Percentiles rank a stretch among this genome's conserved stretches.
phyloP scores from a whole-genome alignment of 805 yeast species.

The Vanderwaltozyma yarrowii region DNA sequence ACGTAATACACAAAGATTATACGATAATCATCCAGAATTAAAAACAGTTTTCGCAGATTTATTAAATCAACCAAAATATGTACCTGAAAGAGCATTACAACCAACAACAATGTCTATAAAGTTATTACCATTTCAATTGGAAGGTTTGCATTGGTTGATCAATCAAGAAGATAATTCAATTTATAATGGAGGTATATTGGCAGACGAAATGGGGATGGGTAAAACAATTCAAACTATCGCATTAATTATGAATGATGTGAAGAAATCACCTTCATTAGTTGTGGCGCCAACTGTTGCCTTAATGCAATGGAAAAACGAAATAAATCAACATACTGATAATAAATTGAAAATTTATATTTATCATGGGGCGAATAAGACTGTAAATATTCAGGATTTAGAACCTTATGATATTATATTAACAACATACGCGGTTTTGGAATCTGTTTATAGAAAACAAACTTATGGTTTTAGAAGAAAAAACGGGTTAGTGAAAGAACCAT shows the following conservation, averaged over 20 bases:
- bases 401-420: constrained; percentile 69
- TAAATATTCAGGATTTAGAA: constrained; percentile 43
- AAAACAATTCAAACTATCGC: constrained; percentile 96
- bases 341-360: constrained; percentile 56
- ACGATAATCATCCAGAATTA: constrained; percentile 70
- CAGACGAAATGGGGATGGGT: constrained; percentile 99
- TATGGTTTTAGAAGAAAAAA: constrained; percentile 74
- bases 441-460: constrained; percentile 70
- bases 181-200: constrained; percentile 84
- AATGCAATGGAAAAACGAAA: constrained; percentile 96
- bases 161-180: constrained; percentile 63
- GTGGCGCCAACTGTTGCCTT: constrained; percentile 98
- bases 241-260: constrained; percentile 58
- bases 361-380: constrained; percentile 79
- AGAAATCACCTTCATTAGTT: constrained; percentile 69
- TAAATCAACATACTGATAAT: constrained; percentile 71
- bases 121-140: constrained; percentile 83
- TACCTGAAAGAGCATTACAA: constrained; percentile 51
- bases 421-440: constrained; percentile 86
- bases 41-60: constrained; percentile 61
- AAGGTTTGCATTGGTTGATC: constrained; percentile 84
- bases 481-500: constrained; percentile 60
- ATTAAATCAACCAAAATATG: constrained; percentile 35
- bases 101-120: constrained; percentile 69
- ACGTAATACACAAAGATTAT: constrained; percentile 57